Conservation (phyloP, 768 basidiomycete species). For the Brasilioporus rufonigricans region DNA sequence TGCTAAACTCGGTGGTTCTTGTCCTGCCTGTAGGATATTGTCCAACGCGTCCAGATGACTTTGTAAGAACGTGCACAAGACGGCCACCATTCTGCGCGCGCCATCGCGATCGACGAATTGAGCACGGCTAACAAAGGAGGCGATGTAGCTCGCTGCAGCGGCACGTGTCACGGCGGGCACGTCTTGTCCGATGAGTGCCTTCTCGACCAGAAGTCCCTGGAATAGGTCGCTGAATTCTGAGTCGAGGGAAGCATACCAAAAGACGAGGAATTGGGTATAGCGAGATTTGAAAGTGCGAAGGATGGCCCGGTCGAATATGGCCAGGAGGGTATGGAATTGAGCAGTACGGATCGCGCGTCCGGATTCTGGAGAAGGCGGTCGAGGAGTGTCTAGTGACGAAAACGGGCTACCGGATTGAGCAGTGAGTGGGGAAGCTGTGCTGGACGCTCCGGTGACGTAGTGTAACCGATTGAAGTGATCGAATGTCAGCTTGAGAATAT, state of each 20-base stretch:
- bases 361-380: slow-evolving; percentile 32
- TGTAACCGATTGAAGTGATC: slow-evolving; percentile 70
- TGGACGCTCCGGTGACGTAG: slow-evolving; percentile 22
- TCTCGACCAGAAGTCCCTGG: slow-evolving; percentile 90
- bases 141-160: slow-evolving; percentile 93
- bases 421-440: slow-evolving; percentile 12
- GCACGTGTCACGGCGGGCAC: slow-evolving; percentile 78
- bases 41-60: slow-evolving; percentile 75
- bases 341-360: slow-evolving; percentile 43
- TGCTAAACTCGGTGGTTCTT: slow-evolving; percentile 30
- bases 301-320: slow-evolving; percentile 92
- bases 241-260: slow-evolving; percentile 92
- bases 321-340: slow-evolving; percentile 85
- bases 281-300: slow-evolving; percentile 95
- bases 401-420: slow-evolving; percentile 5
- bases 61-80: slow-evolving; percentile 85
- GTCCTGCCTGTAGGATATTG: slow-evolving; percentile 41
- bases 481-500: slow-evolving; percentile 80
- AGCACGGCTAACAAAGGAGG: slow-evolving; percentile 88
- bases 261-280: slow-evolving; percentile 95
- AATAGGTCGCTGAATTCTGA: slow-evolving; percentile 89
- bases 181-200: slow-evolving; percentile 65
- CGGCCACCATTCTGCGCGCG: slow-evolving; percentile 67
- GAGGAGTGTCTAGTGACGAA: slow-evolving; percentile 20
- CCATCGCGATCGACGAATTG: slow-evolving; percentile 76